A percentile compares a stretch with the other conserved stretches of the same genome.
These are phyloP conservation scores for Chlamydomonas urium DNA, from an alignment of 139 green algal genomes.

Conservation along the genomic window DNA sequence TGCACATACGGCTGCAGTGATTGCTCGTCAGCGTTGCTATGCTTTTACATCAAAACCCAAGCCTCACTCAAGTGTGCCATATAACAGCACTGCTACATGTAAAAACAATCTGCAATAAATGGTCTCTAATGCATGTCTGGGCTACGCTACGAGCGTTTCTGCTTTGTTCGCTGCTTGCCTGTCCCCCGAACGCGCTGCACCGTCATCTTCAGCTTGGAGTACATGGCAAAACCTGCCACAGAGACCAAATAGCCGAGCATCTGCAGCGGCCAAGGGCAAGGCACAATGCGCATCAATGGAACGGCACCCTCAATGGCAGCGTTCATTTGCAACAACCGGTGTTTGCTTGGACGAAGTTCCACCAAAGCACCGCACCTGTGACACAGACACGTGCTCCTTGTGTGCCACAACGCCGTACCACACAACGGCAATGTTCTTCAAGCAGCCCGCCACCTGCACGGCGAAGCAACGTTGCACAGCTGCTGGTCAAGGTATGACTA, in stretches of 20 bases:
- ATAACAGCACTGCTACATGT: too few species aligned
- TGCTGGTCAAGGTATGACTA: too few species aligned
- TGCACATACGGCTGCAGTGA: too few species aligned
- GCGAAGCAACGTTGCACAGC: too few species aligned
- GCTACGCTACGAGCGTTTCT: too few species aligned
- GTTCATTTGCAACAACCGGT: not conserved
- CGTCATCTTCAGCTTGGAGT: slow-evolving; percentile 26
- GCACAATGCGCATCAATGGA: not conserved
- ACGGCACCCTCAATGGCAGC: not conserved
- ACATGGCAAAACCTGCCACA: slow-evolving; percentile 55
- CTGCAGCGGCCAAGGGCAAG: slow-evolving; percentile 25
- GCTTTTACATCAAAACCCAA: too few species aligned
- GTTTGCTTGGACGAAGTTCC: not conserved
- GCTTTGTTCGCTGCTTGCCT: too few species aligned
- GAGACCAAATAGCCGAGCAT: slow-evolving; percentile 58
- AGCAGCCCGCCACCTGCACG: slow-evolving; percentile 42
- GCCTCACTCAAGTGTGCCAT: too few species aligned
- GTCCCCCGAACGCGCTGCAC: not conserved
- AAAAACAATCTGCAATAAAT: too few species aligned
- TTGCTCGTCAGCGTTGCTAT: too few species aligned
- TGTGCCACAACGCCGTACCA: slow-evolving; percentile 35
- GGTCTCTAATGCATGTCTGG: too few species aligned
- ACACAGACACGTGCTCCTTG: slow-evolving; percentile 31
- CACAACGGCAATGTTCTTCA: slow-evolving; percentile 66
- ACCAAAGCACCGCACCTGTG: slow-evolving; percentile 16